Evolutionary conservation across 768 basidiomycete species (phyloP).

Genomic region (Tulasnella sp.): DNA sequence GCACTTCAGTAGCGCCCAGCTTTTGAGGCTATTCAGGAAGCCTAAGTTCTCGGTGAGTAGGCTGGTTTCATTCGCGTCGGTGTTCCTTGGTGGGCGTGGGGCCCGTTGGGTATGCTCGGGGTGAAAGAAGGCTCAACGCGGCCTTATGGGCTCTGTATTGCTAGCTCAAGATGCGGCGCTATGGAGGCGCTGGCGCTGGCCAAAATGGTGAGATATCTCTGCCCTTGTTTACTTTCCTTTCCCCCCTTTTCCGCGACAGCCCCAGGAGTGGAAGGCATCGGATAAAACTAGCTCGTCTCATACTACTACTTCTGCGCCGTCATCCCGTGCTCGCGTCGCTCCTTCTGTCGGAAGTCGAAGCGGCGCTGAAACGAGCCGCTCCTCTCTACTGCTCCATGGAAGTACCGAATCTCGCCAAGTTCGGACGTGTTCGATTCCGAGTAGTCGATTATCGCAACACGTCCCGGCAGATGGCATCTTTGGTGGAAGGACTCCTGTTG

Average conservation of each 20-base stretch:
- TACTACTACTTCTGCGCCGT: background rate
- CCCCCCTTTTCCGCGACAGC: constrained; percentile 15
- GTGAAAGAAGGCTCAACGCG: background rate
- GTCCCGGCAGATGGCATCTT: background rate
- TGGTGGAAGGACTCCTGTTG: constrained; percentile 4
- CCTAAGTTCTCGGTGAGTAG: constrained; percentile 83
- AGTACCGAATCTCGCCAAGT: background rate
- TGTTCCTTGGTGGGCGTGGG: background rate
- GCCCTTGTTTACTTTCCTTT: background rate
- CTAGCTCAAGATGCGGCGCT: constrained; percentile 87
- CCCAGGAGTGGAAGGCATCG: background rate
- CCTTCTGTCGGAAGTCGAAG: constrained; percentile 6
- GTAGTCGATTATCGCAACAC: background rate
- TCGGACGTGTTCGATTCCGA: background rate
- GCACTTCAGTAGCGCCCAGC: constrained; percentile 89
- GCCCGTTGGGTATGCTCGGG: background rate
- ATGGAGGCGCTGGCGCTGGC: constrained; percentile 41
- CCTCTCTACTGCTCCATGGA: background rate
- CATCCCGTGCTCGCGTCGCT: background rate
- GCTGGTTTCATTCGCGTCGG: background rate
- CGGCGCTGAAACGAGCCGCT: background rate
- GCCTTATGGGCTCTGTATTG: background rate
- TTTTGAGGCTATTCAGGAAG: constrained; percentile 91
- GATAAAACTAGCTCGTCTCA: background rate
- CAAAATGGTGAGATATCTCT: constrained; percentile 28